phyloP scores from a whole-genome alignment of 1,284 basidiomycete species.

The Athelia psychrophila region DNA sequence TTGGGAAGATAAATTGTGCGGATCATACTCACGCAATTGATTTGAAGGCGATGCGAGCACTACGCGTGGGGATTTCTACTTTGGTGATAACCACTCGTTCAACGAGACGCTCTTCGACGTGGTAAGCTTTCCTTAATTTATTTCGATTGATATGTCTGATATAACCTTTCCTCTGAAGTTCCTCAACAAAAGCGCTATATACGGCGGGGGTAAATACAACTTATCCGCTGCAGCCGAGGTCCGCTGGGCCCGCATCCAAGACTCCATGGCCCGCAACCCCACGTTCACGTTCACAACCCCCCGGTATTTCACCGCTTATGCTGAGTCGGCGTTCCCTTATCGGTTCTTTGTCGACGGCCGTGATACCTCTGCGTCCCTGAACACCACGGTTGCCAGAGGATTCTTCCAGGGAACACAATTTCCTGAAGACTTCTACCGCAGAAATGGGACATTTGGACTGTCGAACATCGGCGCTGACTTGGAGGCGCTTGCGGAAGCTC shows the following conservation, averaged over 20 bases:
- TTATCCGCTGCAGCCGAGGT: conserved; percentile 9
- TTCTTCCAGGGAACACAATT: not conserved
- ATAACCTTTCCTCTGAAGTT: not conserved
- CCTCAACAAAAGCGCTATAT: not conserved
- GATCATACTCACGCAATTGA: not conserved
- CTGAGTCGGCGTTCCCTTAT: conserved; percentile 21
- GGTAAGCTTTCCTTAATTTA: conserved; percentile 8
- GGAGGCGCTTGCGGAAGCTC: not conserved
- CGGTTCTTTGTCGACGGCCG: conserved; percentile 20
- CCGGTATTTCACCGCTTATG: conserved; percentile 15
- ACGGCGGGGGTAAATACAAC: not conserved
- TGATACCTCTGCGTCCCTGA: not conserved
- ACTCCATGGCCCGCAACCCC: conserved; percentile 23
- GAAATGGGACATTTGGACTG: not conserved
- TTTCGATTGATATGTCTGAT: not conserved
- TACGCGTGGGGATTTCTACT: conserved; percentile 12
- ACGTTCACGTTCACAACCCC: conserved; percentile 20
- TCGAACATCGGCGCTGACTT: not conserved
- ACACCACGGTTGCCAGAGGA: not conserved
- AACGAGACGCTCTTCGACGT: conserved; percentile 24
- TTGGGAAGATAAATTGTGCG: not conserved
- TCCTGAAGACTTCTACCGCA: not conserved
- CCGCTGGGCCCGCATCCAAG: conserved; percentile 15
- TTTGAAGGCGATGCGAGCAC: conserved; percentile 13
- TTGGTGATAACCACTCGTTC: conserved; percentile 22